phyloP scores from a whole-genome alignment of 306 rosid genomes.

The Medicago lupulina region DNA sequence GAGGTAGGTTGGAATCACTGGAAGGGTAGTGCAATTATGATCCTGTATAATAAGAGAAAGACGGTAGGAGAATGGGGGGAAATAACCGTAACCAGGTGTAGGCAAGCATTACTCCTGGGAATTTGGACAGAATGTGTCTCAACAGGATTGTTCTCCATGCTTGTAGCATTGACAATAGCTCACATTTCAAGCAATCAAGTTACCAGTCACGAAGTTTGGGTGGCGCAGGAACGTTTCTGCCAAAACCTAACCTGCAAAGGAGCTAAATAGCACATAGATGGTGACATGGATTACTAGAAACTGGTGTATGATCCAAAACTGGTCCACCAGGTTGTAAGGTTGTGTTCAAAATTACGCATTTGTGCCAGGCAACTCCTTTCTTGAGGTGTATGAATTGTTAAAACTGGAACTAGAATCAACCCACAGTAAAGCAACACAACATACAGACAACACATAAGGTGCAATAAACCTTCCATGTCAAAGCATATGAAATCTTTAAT shows the following conservation, averaged over 20 bases:
- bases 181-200: neutral
- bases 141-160: neutral
- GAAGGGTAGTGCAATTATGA: too few species aligned
- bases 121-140: neutral
- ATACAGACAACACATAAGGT: neutral
- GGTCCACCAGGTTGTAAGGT: neutral
- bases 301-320: neutral
- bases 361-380: neutral
- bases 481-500: slow-evolving; percentile 4
- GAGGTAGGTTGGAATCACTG: too few species aligned
- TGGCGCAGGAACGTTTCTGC: neutral
- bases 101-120: neutral
- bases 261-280: neutral
- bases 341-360: neutral
- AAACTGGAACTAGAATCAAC: neutral
- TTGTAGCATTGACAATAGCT: neutral
- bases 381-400: neutral
- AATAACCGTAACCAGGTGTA: too few species aligned
- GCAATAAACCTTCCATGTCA: neutral
- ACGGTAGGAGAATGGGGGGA: too few species aligned
- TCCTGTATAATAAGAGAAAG: too few species aligned
- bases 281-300: neutral
- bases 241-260: neutral
- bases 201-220: neutral
- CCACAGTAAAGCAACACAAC: neutral